A percentile compares a stretch with the other conserved stretches of the same genome.
These are phyloP conservation scores for Glycyrrhiza uralensis DNA, from an alignment of 306 rosid species.

Conservation along the genomic window DNA sequence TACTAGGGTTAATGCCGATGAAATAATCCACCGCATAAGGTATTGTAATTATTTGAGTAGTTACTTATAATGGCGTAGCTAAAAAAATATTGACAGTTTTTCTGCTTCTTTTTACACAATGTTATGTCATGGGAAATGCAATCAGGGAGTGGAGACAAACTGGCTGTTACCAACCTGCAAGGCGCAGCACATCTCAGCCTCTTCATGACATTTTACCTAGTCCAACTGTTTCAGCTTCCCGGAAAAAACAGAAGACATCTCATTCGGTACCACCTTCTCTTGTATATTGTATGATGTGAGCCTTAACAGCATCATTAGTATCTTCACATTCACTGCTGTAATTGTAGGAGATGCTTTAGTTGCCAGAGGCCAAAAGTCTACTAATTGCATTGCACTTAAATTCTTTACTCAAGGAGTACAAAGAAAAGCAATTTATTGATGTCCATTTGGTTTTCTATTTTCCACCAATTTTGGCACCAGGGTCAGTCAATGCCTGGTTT, in stretches of 20 bases:
- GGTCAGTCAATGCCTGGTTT: constrained; percentile 60
- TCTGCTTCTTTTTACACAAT: constrained; percentile 14
- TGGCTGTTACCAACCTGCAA: constrained; percentile 71
- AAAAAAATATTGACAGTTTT: background rate
- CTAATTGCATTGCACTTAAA: background rate
- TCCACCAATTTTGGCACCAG: constrained; percentile 31
- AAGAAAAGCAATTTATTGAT: constrained; percentile 1
- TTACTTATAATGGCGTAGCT: background rate
- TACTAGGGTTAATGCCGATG: constrained; percentile 80
- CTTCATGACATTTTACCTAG: constrained; percentile 63
- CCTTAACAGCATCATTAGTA: constrained; percentile 20
- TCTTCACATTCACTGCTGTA: constrained; percentile 14
- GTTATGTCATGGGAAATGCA: constrained; percentile 20
- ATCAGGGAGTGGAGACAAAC: constrained; percentile 89
- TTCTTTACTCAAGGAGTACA: background rate
- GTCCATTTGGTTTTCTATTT: constrained; percentile 3
- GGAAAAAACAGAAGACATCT: constrained; percentile 82
- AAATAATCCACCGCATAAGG: constrained; percentile 77
- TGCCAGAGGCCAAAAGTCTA: background rate
- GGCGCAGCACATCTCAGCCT: constrained; percentile 63
- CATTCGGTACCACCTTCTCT: constrained; percentile 53
- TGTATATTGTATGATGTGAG: constrained; percentile 20
- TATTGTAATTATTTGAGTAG: constrained; percentile 25
- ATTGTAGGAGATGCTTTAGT: constrained; percentile 25
- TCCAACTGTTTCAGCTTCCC: constrained; percentile 76